Percentiles rank a stretch among this genome's conserved stretches.
Conservation (phyloP, 768 basidiomycete genomes). For the Termitomyces sp. region DNA sequence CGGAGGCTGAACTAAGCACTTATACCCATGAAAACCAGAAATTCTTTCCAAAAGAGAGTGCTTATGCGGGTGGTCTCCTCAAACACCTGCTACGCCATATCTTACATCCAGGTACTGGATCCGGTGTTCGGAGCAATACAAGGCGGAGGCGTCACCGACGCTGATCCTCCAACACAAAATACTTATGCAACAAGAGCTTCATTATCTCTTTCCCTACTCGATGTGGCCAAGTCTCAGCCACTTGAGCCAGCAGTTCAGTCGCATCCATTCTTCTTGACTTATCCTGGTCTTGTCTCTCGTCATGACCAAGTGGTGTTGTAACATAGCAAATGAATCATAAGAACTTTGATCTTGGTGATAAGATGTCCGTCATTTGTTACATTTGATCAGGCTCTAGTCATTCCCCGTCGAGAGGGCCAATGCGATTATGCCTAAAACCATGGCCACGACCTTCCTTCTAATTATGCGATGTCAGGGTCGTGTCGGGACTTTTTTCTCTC, state of each 20-base stretch:
- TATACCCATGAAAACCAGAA: constrained; percentile 24
- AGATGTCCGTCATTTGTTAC: too few relatives aligned
- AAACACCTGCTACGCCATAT: constrained; percentile 27
- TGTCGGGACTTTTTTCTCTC: too few relatives aligned
- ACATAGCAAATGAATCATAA: not conserved
- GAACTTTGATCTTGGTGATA: not conserved
- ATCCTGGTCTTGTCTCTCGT: not conserved
- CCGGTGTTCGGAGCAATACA: not conserved
- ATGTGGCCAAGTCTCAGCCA: not conserved
- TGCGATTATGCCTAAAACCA: too few relatives aligned
- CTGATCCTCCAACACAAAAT: not conserved
- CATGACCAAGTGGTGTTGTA: not conserved
- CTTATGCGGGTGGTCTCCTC: constrained; percentile 26
- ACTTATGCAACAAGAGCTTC: not conserved
- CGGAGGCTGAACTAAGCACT: constrained; percentile 21
- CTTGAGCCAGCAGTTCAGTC: not conserved
- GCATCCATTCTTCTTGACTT: not conserved
- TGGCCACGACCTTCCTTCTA: too few relatives aligned
- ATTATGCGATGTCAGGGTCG: too few relatives aligned
- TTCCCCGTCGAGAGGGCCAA: too few relatives aligned
- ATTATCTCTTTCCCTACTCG: not conserved
- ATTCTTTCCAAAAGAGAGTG: constrained; percentile 26
- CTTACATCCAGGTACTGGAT: constrained; percentile 4
- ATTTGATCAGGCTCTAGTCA: too few relatives aligned
- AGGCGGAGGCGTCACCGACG: not conserved